Base-by-base conservation (phyloP, 192 early-diverging fungal species). In the Linnemannia exigua region DNA sequence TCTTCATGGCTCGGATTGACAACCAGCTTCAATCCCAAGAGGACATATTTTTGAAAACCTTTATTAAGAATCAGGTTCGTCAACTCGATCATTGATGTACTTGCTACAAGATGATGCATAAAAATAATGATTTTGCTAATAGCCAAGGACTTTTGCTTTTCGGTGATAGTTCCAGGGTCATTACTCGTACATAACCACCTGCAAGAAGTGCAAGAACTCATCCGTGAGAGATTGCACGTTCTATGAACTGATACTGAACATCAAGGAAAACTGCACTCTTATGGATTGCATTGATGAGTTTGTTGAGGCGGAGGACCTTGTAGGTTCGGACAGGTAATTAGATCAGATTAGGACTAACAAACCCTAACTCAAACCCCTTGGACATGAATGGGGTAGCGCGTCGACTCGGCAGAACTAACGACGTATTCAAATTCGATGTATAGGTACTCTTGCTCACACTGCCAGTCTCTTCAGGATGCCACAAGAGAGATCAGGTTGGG, bases 401-500 rank as follows among this genome's bases (percentile, higher is more conserved):
- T n/a, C 9, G 41, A 44, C 7, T 54, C 16, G 19, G 25, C 3
- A 44, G 41, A 6, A 8, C 41, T 63, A 76, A 68, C 11, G 16
- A 17, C 9, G 17, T 19, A 25, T 36, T 70, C 5, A 16, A n/a
- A 9, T 15, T 19, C 22, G 15, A 22, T 20, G 20, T 16, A 41
- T 66, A 88, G 80, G 41, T 88, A 88, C 33, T 75, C 67, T 12
- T 88, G 87, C 67, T 77, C 72, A 0, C 58, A 6, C 22, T 88
- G 87, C 41, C 41, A 52, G 5, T 88, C 87, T n/a, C 33, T 88
- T 7, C 87, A 87, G 66, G 79, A 89, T 58, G 88, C 88, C 8
- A 66, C 71, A 2, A 76, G 88, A 44, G 47, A 50, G 52, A 88
- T 82, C 50, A 77, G 76, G 41, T 11, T 89, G 2, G 77, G 79